Base-by-base conservation (phyloP, 352 stramenopile species). In the Globisporangium irregulare region DNA sequence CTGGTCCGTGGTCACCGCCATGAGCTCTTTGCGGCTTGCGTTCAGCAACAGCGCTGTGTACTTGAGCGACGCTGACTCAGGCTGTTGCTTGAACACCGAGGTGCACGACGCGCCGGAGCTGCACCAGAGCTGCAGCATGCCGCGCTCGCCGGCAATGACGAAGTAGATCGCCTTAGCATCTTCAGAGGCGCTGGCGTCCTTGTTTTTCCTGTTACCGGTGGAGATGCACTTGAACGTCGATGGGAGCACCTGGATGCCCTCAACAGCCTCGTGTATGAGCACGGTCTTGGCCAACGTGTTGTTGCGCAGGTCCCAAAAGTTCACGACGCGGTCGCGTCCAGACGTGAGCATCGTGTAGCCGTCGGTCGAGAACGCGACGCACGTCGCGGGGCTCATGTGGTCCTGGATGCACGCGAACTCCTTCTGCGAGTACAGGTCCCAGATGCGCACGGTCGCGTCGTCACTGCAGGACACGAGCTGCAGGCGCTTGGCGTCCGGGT, bases 381-480 rank as follows among this genome's bases (percentile, higher is more conserved):
- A 97, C 4, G 93, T 99, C 7, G 98, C 94, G 8, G 94, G 84
- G 66, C 90, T 98, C 73, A 99, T 91, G 84, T 99, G 97, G 78
- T 98, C 96, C 59, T 87, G 77, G 61, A 99, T 96, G 73, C 75
- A 97, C 51, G 91, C 91, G 59, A 87, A 74, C 68, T 95, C 84
- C 67, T 90, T 84, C 69, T 97, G 84, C 20, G 86, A 76, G 70
- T 92, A 92, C 68, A 96, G 63, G 62, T 98, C 90, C 79, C 88
- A 97, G 20, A 97, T 72, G 36, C 87, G 89, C 60, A 97, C 87
- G 1, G 80, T 87, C 24, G 74, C 46, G 70, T 96, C 84, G 62
- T 95, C 90, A 72, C 86, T 89, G 38, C 79, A 84, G 18, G 89
- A 95, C 25, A 92, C 85, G 22, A 97, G 82, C 61, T 75, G 74